Base-by-base conservation (phyloP, 1,139 yeast genomes). In the Yamadazyma epiphylla region DNA sequence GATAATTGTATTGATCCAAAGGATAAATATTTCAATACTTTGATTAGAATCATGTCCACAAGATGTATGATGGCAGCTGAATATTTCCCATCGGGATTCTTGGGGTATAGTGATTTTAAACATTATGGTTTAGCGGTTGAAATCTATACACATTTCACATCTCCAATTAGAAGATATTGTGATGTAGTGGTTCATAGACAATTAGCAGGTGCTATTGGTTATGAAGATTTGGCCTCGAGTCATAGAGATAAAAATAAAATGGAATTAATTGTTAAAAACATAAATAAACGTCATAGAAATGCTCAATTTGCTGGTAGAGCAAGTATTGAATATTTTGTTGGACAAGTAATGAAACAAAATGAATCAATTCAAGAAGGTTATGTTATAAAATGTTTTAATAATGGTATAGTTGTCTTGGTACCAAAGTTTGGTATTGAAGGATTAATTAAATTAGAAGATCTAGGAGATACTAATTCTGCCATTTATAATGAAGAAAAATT, bases 21-120 rank as follows among this genome's bases (percentile, higher is more conserved):
- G 1, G 98, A 91, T 54, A 83, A 89, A 5, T 94, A 87, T 51
- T 88, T 94, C 72, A 94, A 94, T 59, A 91, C 97, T 0, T 70
- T 94, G 48, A 73, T 91, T 7, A 81, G 99, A 60, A 91, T 94
- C 42, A 84, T 91, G 95, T 94, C 97, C 5, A 94, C 99, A 0
- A 75, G 99, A 51, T 91, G 98, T 62, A 94, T 94, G 98, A 86
- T 88, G 84, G 96, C 98, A 3, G 99, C 99, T 2, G 97, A 91
- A 51, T 94, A 94, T 55, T 94, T 94, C 66, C 80, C 95, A 5
- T 77, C 96, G 0, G 98, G 99, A n/a, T 77, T 84, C 11, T 86
- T 72, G 49, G 86, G 95, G 5, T 86, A 86, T 49, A 80, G 95
- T n/a, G 98, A 94, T 43, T 94, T 87, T 63, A 79, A 81, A 39